A percentile compares a stretch with the other conserved stretches of the same genome.
These are phyloP conservation scores for Sicyos baderoa DNA, from an alignment of 306 rosid species.

Conservation along the genomic window DNA sequence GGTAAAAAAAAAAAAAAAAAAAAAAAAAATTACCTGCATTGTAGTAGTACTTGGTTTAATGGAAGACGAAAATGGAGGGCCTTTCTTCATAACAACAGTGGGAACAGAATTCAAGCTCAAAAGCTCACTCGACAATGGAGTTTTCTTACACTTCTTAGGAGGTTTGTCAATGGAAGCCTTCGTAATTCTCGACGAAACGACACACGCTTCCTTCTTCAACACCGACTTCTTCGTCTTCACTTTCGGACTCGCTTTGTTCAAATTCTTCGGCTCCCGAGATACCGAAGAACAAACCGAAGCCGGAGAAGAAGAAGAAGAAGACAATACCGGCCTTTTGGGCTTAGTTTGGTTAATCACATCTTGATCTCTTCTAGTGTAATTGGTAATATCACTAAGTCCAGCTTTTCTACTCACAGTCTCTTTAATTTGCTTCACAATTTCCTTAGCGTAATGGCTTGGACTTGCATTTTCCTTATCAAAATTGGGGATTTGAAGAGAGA, in stretches of 20 bases:
- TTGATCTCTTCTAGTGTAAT: constrained; percentile 28
- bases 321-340: constrained; percentile 4
- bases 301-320: constrained; percentile 7
- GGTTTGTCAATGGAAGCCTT: constrained; percentile 25
- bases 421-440: constrained; percentile 67
- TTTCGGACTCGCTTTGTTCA: constrained; percentile 25
- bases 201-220: constrained; percentile 55
- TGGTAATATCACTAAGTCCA: constrained; percentile 61
- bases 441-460: constrained; percentile 40
- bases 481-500: constrained; percentile 69
- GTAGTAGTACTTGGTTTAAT: constrained; percentile 26
- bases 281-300: neutral
- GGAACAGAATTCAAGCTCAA: constrained; percentile 39
- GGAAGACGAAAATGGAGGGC: constrained; percentile 24
- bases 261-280: constrained; percentile 36
- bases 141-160: constrained; percentile 46
- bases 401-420: constrained; percentile 56
- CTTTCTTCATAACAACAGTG: constrained; percentile 35
- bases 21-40: constrained; percentile 29
- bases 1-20: neutral
- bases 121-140: constrained; percentile 42
- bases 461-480: constrained; percentile 43
- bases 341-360: neutral
- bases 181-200: constrained; percentile 37
- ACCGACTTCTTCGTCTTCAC: constrained; percentile 13